Percentiles rank a stretch among this genome's conserved stretches.
Evolutionary conservation across 1,284 basidiomycete species (phyloP).

Genomic region (Ceratorhiza oryzae-sativae): DNA sequence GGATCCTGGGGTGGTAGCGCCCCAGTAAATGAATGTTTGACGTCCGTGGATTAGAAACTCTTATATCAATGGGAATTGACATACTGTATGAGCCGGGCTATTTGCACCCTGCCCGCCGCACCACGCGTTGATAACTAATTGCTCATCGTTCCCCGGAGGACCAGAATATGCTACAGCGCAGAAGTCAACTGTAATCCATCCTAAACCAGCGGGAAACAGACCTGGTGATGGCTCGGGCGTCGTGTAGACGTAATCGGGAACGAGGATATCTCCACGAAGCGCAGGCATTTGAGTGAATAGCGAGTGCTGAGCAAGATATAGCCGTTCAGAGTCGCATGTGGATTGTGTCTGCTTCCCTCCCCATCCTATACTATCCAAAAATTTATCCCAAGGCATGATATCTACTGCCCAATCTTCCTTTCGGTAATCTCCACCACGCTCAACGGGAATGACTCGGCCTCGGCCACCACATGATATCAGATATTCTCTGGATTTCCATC

Average conservation of each 20-base stretch:
- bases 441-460: slow-evolving; percentile 88
- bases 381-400: slow-evolving; percentile 80
- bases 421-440: slow-evolving; percentile 87
- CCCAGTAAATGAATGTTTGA: background rate
- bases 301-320: slow-evolving; percentile 92
- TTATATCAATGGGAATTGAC: slow-evolving; percentile 47
- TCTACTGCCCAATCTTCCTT: slow-evolving; percentile 81
- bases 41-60: background rate
- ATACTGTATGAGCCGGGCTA: slow-evolving; percentile 91
- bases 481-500: slow-evolving; percentile 76
- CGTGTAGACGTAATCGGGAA: slow-evolving; percentile 90
- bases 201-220: slow-evolving; percentile 45
- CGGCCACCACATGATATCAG: slow-evolving; percentile 71
- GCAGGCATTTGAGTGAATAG: slow-evolving; percentile 85
- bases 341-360: background rate
- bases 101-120: slow-evolving; percentile 78
- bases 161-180: slow-evolving; percentile 38
- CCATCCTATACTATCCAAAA: slow-evolving; percentile 64
- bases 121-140: slow-evolving; percentile 85
- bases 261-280: slow-evolving; percentile 73
- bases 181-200: slow-evolving; percentile 61
- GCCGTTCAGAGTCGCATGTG: slow-evolving; percentile 51
- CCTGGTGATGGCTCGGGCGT: slow-evolving; percentile 51
- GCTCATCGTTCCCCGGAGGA: slow-evolving; percentile 72
- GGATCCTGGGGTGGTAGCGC: slow-evolving; percentile 70